phyloP scores from a whole-genome alignment of 768 basidiomycete genomes.

The Dacryopinax primogenitus region DNA sequence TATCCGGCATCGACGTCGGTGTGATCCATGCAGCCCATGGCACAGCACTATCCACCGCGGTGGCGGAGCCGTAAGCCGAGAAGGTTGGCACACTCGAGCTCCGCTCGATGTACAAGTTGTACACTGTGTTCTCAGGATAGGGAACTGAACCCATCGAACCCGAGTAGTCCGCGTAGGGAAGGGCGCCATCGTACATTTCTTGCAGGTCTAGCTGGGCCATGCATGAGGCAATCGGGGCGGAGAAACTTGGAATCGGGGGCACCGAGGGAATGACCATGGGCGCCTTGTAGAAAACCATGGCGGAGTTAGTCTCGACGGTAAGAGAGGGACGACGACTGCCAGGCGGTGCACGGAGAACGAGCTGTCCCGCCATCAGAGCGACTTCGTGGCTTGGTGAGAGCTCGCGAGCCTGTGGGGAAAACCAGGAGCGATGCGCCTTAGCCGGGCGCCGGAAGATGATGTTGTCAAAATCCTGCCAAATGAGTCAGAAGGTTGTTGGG shows the following conservation, averaged over 20 bases:
- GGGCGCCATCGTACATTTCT: neutral
- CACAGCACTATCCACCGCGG: neutral
- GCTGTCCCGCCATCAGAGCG: neutral
- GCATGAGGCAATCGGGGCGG: neutral
- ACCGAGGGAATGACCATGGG: neutral
- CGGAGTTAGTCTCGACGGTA: neutral
- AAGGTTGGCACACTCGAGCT: neutral
- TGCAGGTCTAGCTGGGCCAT: neutral
- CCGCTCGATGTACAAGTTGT: neutral
- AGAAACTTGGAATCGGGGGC: neutral
- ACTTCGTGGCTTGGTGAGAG: neutral
- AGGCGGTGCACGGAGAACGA: neutral
- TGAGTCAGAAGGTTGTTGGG: neutral
- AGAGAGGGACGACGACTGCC: neutral
- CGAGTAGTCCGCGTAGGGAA: neutral
- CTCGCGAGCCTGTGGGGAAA: neutral
- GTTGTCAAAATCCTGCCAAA: neutral
- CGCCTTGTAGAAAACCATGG: neutral
- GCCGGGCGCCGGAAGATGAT: neutral
- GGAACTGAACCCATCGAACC: neutral
- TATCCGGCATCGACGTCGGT: neutral
- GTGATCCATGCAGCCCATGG: neutral
- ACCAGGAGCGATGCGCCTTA: neutral
- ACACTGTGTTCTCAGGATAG: neutral
- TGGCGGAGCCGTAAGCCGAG: neutral